These are phyloP conservation scores for Termitomyces sp. DNA, from an alignment of 768 basidiomycete genomes.

Conservation along the genomic window DNA sequence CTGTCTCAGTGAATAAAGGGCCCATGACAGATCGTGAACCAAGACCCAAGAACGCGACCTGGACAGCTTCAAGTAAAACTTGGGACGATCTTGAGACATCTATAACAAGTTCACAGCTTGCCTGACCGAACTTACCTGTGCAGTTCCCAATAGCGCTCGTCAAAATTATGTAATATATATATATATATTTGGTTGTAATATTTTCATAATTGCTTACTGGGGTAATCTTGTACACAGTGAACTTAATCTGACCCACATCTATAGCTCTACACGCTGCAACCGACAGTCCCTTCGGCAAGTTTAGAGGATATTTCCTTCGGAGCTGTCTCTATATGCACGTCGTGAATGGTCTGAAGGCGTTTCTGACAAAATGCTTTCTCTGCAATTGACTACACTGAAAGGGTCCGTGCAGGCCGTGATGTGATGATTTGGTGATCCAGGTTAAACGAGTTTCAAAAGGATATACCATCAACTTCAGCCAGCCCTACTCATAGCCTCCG, in stretches of 20 bases:
- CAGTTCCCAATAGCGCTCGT: too few species aligned
- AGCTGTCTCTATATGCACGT: not conserved
- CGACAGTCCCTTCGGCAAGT: too few species aligned
- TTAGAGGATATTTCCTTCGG: not conserved
- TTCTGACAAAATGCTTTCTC: not conserved
- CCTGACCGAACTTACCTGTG: too few species aligned
- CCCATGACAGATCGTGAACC: too few species aligned
- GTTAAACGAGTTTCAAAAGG: not conserved
- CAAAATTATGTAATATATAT: not conserved
- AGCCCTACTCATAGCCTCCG: not conserved
- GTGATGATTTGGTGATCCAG: not conserved
- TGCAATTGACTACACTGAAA: not conserved
- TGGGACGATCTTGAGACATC: too few species aligned
- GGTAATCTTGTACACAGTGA: not conserved
- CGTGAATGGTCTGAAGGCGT: not conserved
- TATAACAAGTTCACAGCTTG: too few species aligned
- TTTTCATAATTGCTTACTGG: not conserved
- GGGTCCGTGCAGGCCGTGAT: not conserved
- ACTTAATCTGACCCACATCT: not conserved
- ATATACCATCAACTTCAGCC: not conserved
- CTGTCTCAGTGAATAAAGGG: too few species aligned
- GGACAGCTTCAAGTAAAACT: too few species aligned
- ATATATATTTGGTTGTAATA: too few species aligned
- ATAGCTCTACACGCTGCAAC: not conserved
- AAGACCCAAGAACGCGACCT: too few species aligned